Base-by-base conservation (phyloP, 352 stramenopile species). In the Phytophthora fragariaefolia region DNA sequence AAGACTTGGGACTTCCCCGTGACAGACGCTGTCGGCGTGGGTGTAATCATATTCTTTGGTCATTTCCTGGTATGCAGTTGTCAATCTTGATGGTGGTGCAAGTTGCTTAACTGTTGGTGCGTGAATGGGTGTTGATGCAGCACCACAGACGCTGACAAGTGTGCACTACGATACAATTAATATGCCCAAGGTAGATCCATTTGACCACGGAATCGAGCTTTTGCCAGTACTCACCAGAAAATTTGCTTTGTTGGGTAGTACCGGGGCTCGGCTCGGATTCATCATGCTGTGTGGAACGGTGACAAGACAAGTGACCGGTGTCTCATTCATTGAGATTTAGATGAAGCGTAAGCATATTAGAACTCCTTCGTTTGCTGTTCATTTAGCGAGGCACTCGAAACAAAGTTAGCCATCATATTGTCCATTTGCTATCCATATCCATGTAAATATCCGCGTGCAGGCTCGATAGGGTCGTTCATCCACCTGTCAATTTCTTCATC, bases 11-110 rank as follows among this genome's bases (percentile, higher is more conserved):
- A 79, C 30, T 79, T 89, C 48, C 80, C 86, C 4, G 75, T 76
- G 8, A 63, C 54, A 0, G 58, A 76, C 4, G 22, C 15, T 1
- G 94, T 94, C 63, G 87, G 94, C 50, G 80, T 97, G 6, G 89
- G 87, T 7, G 87, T 97, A 2, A 88, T 97, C 34, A 87, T 96
- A n/a, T 96, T 87, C 3, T 97, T 97, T 54, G 89, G 89, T 6
- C 95, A 95, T 73, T 93, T 93, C 38, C 55, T 95, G 50, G 82
- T 89, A 62, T 34, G 68, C 63, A 47, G 12, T 20, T 28, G 15
- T 47, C 6, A 26, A 6, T 17, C 20, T 15, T n/a, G 3, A 22
- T 6, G 7, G 17, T 22, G 6, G 15, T 22, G 36, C n/a, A n/a
- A 45, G 1, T 45, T n/a, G 5, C 15, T 3, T 1, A 7, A 45